These are phyloP conservation scores for Hypomyces rosellus DNA, from an alignment of 2,329 filamentous ascomycete species.

Conservation along the genomic window DNA sequence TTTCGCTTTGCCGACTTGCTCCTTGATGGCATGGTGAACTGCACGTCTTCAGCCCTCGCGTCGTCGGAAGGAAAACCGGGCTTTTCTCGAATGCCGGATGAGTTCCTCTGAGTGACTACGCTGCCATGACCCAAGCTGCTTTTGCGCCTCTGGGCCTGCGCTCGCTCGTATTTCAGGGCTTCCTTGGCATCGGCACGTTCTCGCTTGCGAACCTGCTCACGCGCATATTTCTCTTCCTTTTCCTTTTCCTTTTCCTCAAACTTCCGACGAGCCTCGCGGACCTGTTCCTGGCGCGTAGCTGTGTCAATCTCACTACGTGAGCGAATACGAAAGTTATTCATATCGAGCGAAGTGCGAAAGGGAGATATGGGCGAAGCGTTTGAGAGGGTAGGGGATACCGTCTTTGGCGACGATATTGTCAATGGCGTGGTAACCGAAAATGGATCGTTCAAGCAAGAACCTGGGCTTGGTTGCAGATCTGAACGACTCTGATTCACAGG, in stretches of 20 bases:
- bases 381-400: constrained; percentile 17
- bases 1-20: constrained; percentile 49
- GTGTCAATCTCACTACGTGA: constrained; percentile 55
- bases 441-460: constrained; percentile 27
- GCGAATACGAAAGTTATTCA: constrained; percentile 51
- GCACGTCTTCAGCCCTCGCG: constrained; percentile 34
- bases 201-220: constrained; percentile 50
- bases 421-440: constrained; percentile 19
- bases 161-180: constrained; percentile 44
- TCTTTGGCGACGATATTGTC: constrained; percentile 21
- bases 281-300: constrained; percentile 47
- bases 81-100: constrained; percentile 33
- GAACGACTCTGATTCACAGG: constrained; percentile 38
- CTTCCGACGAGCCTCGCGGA: constrained; percentile 55
- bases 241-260: constrained; percentile 56
- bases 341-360: constrained; percentile 53
- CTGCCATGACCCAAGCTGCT: constrained; percentile 24
- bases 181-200: constrained; percentile 55
- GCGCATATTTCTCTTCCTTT: constrained; percentile 58
- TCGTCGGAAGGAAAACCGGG: constrained; percentile 21
- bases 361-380: constrained; percentile 38
- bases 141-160: constrained; percentile 37
- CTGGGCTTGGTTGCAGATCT: constrained; percentile 37
- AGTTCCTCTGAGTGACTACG: constrained; percentile 26
- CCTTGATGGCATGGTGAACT: constrained; percentile 37